Evolutionary conservation across 192 early-diverging fungal genomes (phyloP), one percentile per base, ranked within the genome.

Genomic region (Phlyctochytrium planicorne): DNA sequence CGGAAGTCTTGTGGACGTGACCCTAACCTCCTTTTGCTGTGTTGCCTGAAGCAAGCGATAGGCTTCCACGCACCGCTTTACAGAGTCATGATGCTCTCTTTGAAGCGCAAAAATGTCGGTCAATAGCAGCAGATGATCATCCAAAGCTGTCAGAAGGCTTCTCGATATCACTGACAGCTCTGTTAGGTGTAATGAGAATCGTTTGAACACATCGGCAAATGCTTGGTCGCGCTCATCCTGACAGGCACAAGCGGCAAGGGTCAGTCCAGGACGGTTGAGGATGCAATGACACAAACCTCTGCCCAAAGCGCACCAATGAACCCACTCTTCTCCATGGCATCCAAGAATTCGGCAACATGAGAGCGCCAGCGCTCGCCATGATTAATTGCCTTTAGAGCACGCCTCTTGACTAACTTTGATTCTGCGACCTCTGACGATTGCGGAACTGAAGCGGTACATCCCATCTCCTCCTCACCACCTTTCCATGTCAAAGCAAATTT

Each of bases 221-320:
- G 60, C 59, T 36, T 62, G 61, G 40, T 70, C 68, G 34, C 52
- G 59, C 34, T 70, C 68, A 14, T 70, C 61, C 68, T 70, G 50
- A 23, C n/a, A 17, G 35, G 61, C 24, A 30, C 24, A 23, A 10
- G n/a, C 47, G n/a, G n/a, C 14, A n/a, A 50, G n/a, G n/a, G n/a
- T n/a, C n/a, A n/a, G n/a, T n/a, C n/a, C n/a, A n/a, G n/a, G n/a
- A n/a, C n/a, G n/a, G n/a, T n/a, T n/a, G n/a, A n/a, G n/a, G 20
- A n/a, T 24, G 23, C 24, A 37, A 65, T n/a, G 23, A 30, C 30
- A 47, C 40, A 14, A 10, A 70, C 68, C 68, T 70, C 68, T 1
- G 61, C 40, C 68, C 68, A 70, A n/a, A 70, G 31, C 4, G 68
- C 40, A 30, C 40, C 68, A 12, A 52, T 52, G 23, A 53, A 55